Evolutionary conservation across 257 asterid genomes (phyloP), one percentile per base, ranked within the genome.

Genomic region (Capsicum baccatum): DNA sequence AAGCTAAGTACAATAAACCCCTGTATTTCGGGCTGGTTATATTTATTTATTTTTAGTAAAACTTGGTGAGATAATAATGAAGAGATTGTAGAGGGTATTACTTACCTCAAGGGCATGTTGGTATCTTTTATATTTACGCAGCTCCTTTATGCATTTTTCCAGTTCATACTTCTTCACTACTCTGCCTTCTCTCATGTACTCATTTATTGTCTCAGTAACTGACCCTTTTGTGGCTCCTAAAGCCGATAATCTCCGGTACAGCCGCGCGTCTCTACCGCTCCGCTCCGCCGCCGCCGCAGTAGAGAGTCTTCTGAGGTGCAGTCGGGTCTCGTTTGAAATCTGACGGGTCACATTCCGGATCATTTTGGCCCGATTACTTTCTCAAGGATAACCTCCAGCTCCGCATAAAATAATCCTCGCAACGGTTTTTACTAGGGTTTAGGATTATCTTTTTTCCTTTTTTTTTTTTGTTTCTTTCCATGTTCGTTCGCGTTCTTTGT

Each of bases 91-190:
- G 33, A 9, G 11, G 3, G 15, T 9, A 50, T 21, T 13, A 94
- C 98, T 21, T 13, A 94, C 98, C 98, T 95, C 97, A 80, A 93
- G 97, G 86, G 98, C 97, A 70, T 90, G 93, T 48, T 85, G 82
- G 84, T 84, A 86, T 84, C 89, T 91, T 69, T 85, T 68, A 86
- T 88, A 94, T 84, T 83, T 91, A 12, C 97, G 98, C 15, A 95
- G 96, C 79, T 91, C 92, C 67, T 37, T 89, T 85, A 92, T 55
- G 76, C 98, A 95, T 42, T 79, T 64, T 54, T 81, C 87, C 6
- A 93, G 95, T 15, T 91, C 90, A n/a, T 55, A 52, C 82, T 91
- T 93, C 8, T 64, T 74, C 84, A 88, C 87, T 10, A 83, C 26
- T 83, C 70, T 86, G 19, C 97, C 98, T 82, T 92, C 94, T 83